Conservation (phyloP, 2,329 filamentous ascomycete genomes). For the Fusarium abutilonis region DNA sequence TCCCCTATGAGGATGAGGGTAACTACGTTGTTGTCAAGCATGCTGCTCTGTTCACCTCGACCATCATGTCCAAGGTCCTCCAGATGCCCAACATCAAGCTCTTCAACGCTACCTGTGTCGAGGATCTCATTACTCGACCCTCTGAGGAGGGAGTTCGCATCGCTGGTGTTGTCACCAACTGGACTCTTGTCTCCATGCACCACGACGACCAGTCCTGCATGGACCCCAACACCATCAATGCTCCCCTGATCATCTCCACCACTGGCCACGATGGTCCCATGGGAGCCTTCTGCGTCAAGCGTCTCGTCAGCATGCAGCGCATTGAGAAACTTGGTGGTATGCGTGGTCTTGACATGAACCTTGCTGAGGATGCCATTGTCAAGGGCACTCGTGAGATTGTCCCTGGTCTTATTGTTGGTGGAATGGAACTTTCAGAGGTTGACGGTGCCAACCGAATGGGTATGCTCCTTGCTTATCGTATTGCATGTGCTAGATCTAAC, state of each 20-base stretch:
- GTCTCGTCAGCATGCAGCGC: conserved; percentile 86
- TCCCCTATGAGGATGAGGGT: conserved; percentile 88
- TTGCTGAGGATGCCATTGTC: conserved; percentile 91
- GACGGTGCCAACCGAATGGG: conserved; percentile 94
- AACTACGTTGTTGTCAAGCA: conserved; percentile 94
- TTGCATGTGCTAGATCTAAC: not conserved
- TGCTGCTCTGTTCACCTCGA: conserved; percentile 90
- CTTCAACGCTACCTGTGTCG: conserved; percentile 93
- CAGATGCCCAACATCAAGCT: conserved; percentile 92
- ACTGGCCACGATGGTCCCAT: conserved; percentile 93
- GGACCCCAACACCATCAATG: conserved; percentile 98
- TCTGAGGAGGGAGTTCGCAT: conserved; percentile 69
- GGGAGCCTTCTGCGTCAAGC: conserved; percentile 90
- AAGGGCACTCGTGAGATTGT: conserved; percentile 90
- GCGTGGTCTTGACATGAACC: conserved; percentile 92
- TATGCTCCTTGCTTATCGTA: conserved; percentile 30
- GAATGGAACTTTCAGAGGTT: conserved; percentile 92
- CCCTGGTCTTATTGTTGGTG: conserved; percentile 89
- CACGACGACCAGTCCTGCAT: conserved; percentile 93
- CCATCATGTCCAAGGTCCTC: conserved; percentile 83
- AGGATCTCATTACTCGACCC: conserved; percentile 88
- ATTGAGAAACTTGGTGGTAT: conserved; percentile 88
- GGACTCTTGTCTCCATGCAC: conserved; percentile 89
- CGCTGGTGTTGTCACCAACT: conserved; percentile 93
- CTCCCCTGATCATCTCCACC: conserved; percentile 86